Base-by-base conservation (phyloP, 768 basidiomycete genomes). In the Hygrophoropsis aurantiaca region DNA sequence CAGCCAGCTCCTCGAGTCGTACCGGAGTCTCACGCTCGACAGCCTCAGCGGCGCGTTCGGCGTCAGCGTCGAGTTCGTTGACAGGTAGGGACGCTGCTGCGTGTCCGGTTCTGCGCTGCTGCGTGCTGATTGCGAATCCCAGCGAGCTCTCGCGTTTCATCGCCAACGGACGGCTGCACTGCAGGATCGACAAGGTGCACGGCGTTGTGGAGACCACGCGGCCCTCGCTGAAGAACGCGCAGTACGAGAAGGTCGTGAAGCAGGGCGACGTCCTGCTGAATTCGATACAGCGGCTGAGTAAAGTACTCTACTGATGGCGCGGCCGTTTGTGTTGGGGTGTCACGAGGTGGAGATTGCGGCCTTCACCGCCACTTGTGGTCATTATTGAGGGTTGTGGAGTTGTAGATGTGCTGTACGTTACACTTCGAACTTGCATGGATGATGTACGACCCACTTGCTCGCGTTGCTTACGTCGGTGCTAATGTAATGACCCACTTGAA, bases 131-230 rank as follows among this genome's bases (percentile, higher is more conserved):
- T 9, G 18, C 35, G n/a, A n/a, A 3, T 36, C 18, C 11, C 38
- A 94, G 91, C 56, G 94, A 99, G 60, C 75, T 98, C 27, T 90
- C 91, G 24, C 80, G 85, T 6, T 95, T 97, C 72, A 97, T 99
- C 55, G 86, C 94, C 13, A 80, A 81, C 11, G 87, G 89, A 19
- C 77, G 95, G 10, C 68, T 99, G 41, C 84, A 90, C 58, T 89
- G 86, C 56, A 83, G 84, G 1, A 97, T 98, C 50, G 94, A 98
- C 74, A 90, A 91, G 59, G 95, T 98, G n/a, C 78, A 87, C 47
- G 91, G 93, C 0, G 79, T 97, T 30, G 93, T 97, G 13, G 90
- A 94, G 70, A 97, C 95, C 20, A 94, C 89, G 40, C 76, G 91
- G 48, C 77, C 80, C 4, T 75, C 81, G 37, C 66, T 77, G 35